phyloP scores from a whole-genome alignment of 192 early-diverging fungal genomes.

The Backusella macrospora region DNA sequence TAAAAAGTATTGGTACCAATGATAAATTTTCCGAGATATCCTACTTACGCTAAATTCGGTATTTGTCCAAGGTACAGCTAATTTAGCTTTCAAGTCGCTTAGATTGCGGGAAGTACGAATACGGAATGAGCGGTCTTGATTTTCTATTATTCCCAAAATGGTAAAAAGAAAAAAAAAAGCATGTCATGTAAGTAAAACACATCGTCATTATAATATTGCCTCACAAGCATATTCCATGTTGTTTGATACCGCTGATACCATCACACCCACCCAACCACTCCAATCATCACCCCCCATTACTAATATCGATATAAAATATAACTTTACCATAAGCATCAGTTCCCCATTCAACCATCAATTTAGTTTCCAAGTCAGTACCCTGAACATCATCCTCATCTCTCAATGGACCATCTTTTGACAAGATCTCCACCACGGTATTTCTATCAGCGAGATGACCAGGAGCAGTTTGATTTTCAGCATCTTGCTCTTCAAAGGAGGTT shows the following conservation, averaged over 20 bases:
- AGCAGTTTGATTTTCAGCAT: not conserved
- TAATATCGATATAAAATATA: not conserved
- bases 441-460: constrained; percentile 13
- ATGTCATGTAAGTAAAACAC: not conserved
- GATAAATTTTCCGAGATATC: not conserved
- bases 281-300: not conserved
- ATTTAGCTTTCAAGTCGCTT: constrained; percentile 39
- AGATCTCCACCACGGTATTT: constrained; percentile 22
- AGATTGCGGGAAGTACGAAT: constrained; percentile 36
- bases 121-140: constrained; percentile 34
- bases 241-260: not conserved
- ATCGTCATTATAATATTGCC: not conserved
- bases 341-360: constrained; percentile 39
- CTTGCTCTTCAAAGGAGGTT: not conserved
- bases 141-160: constrained; percentile 2
- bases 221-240: not conserved
- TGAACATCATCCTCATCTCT: constrained; percentile 33
- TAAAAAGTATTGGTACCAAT: not conserved
- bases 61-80: constrained; percentile 31
- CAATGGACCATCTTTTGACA: constrained; percentile 30
- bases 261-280: not conserved
- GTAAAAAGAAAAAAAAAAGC: not conserved
- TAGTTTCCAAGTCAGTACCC: constrained; percentile 36
- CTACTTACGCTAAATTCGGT: constrained; percentile 29
- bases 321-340: constrained; percentile 24